Conservation (phyloP, 257 asterid species). For the Primulina eburnea region DNA sequence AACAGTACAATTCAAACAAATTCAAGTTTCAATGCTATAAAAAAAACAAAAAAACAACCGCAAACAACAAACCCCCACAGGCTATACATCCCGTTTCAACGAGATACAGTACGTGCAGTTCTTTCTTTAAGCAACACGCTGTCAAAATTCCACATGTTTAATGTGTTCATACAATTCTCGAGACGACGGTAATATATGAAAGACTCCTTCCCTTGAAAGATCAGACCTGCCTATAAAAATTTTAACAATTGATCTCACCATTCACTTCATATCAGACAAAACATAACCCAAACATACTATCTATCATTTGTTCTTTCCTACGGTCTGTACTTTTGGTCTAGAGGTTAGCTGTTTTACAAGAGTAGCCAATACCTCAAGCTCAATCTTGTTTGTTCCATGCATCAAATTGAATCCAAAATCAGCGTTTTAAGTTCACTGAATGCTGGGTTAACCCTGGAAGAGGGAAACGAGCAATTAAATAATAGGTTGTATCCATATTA, state of each 20-base stretch:
- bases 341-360: not conserved
- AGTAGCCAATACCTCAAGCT: not conserved
- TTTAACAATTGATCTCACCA: not conserved
- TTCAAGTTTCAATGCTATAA: not conserved
- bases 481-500: not conserved
- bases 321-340: not conserved
- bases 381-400: not conserved
- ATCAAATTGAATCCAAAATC: not conserved
- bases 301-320: not conserved
- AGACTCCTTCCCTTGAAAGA: not conserved
- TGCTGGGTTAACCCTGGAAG: not conserved
- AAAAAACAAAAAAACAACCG: too few species aligned
- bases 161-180: not conserved
- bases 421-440: not conserved
- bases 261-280: not conserved
- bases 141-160: not conserved
- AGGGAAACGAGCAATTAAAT: not conserved
- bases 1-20: not conserved
- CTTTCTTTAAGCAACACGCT: not conserved
- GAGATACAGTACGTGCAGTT: not conserved
- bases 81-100: not conserved
- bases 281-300: not conserved
- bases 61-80: not conserved
- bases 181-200: not conserved
- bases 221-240: not conserved